Evolutionary conservation across 192 early-diverging fungal genomes (phyloP), one percentile per base, ranked within the genome.

Genomic region (Lobulomyces angularis): DNA sequence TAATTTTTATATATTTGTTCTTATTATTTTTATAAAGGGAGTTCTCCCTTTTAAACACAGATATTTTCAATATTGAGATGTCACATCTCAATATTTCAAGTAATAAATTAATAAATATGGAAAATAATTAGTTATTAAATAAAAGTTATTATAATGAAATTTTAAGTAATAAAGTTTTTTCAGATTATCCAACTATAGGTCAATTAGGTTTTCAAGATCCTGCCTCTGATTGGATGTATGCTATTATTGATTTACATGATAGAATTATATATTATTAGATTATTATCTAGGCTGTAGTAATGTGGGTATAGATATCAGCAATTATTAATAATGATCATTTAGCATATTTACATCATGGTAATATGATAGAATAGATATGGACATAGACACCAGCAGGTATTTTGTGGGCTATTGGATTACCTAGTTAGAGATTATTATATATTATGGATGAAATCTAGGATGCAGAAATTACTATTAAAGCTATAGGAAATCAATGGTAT

Each of bases 321-420:
- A 18, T 51, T 22, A 20, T 35, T 8, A 56, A 35, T 57, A 46
- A 14, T 32, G 54, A 56, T 59, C 56, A 56, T 47, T 27, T 59
- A 30, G 22, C 44, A 32, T 28, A 56, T 56, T 49, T 56, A 57
- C 27, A 55, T 25, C 55, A 56, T 59, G 55, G 54, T 58, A 56
- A 56, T 57, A 18, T 35, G 27, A 35, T 60, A 22, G 54, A 56
- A 56, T 22, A 59, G 14, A 27, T 56, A 17, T 56, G 54, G 54
- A 56, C 54, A 27, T 30, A 59, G 1, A 59, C 46, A 14, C 54
- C 54, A 26, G 56, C 54, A 31, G 22, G 25, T 45, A 56, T 56
- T 59, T 57, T 59, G 50, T 56, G 54, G 54, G 40, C 56, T 21
- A 56, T 56, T 59, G 54, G 54, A 59, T 36, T 56, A 46, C 54